phyloP scores from a whole-genome alignment of 148 eudicot species.

The Polygonum maritimum region DNA sequence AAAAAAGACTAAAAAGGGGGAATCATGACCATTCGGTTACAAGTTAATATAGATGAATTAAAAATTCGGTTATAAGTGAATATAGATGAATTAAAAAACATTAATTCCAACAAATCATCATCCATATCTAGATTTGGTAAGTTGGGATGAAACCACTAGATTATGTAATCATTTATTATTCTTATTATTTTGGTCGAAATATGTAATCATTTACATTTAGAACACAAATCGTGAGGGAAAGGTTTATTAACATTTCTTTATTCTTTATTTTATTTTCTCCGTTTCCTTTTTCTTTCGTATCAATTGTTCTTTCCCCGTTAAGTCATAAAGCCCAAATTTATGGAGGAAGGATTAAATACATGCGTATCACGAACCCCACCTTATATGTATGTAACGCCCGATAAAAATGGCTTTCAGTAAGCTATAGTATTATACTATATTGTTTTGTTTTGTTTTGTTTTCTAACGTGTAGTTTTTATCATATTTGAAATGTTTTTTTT shows the following conservation, averaged over 20 bases:
- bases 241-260: too few species aligned
- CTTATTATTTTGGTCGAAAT: too few species aligned
- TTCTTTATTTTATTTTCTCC: background rate
- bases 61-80: too few species aligned
- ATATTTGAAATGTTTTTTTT: background rate
- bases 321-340: background rate
- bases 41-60: too few species aligned
- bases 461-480: background rate
- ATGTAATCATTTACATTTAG: too few species aligned
- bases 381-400: background rate
- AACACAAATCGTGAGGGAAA: background rate
- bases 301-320: background rate
- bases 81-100: background rate
- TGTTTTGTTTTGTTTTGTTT: background rate
- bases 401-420: background rate
- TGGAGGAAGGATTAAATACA: background rate
- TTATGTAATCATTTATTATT: too few species aligned
- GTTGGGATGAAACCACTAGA: background rate
- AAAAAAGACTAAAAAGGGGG: too few species aligned
- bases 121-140: background rate
- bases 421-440: background rate
- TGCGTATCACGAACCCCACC: background rate
- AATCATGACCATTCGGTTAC: too few species aligned
- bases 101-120: background rate
- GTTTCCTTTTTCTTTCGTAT: background rate